Evolutionary conservation across 78 protist species (phyloP).

Genomic region (Goniomonas avonlea): DNA sequence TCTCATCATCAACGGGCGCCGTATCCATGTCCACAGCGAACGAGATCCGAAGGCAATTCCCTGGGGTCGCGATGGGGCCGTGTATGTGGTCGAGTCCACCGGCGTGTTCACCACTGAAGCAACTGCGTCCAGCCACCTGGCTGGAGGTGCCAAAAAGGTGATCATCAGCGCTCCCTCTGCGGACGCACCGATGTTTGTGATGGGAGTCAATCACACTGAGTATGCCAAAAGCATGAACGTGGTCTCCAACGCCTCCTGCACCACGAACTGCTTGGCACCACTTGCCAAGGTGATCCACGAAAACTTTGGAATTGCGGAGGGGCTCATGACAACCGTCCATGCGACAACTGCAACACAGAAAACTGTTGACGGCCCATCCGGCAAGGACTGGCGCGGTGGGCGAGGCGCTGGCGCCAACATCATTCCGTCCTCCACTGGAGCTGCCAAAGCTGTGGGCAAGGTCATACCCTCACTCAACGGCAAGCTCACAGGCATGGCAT

Average conservation of each 20-base stretch:
- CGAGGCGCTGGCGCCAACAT: conserved; percentile 90
- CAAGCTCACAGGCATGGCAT: conserved; percentile 99
- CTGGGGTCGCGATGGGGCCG: conserved; percentile 44
- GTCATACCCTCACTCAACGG: conserved; percentile 87
- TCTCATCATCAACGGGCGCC: conserved; percentile 78
- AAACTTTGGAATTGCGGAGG: conserved; percentile 87
- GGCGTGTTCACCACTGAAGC: conserved; percentile 88
- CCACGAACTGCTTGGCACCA: conserved; percentile 99
- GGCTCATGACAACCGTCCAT: conserved; percentile 98
- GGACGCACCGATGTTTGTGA: conserved; percentile 95
- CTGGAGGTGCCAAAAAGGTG: conserved; percentile 72
- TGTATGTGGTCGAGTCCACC: conserved; percentile 93
- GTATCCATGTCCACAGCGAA: conserved; percentile 49
- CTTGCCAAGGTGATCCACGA: conserved; percentile 91
- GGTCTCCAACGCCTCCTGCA: conserved; percentile 97
- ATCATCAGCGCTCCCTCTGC: conserved; percentile 97
- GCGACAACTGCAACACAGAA: conserved; percentile 97
- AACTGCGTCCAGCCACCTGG: conserved; percentile 72
- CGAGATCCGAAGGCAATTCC: conserved; percentile 30
- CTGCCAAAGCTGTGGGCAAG: conserved; percentile 97
- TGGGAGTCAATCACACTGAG: conserved; percentile 91
- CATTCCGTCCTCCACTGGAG: conserved; percentile 99
- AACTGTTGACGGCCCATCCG: conserved; percentile 92
- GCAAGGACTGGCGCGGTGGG: conserved; percentile 93
- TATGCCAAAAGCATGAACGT: conserved; percentile 52